phyloP scores from a whole-genome alignment of 2,329 filamentous ascomycete genomes.

The Chrysoporthe puriensis region DNA sequence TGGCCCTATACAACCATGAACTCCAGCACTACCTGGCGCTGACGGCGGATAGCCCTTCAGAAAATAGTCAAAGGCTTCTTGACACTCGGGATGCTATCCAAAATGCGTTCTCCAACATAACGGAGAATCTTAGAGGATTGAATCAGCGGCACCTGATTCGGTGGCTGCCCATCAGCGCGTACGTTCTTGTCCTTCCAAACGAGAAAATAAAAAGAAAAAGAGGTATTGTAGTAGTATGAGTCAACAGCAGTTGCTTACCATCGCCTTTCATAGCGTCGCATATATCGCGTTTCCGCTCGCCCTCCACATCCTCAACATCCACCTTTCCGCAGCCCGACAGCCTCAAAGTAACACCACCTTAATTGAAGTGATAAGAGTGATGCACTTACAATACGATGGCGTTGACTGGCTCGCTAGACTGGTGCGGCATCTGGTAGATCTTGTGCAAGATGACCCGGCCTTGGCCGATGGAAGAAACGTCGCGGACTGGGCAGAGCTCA shows the following conservation, averaged over 20 bases:
- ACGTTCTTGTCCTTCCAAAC: background rate
- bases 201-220: no score
- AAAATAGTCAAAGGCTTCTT: slow-evolving; percentile 33
- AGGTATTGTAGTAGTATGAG: background rate
- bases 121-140: slow-evolving; percentile 50
- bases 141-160: slow-evolving; percentile 47
- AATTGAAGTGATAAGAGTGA: slow-evolving; percentile 50
- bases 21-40: slow-evolving; percentile 48
- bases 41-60: background rate
- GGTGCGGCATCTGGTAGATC: slow-evolving; percentile 32
- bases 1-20: slow-evolving; percentile 49
- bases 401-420: slow-evolving; percentile 41
- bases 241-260: background rate
- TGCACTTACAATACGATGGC: slow-evolving; percentile 50
- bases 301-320: slow-evolving; percentile 43
- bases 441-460: slow-evolving; percentile 40
- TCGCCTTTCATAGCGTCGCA: slow-evolving; percentile 35
- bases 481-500: slow-evolving; percentile 47
- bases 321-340: slow-evolving; percentile 36
- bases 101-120: slow-evolving; percentile 47
- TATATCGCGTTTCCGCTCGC: slow-evolving; percentile 42
- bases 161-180: slow-evolving; percentile 53
- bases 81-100: slow-evolving; percentile 48
- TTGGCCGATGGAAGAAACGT: slow-evolving; percentile 29
- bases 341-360: slow-evolving; percentile 42